phyloP scores from a whole-genome alignment of 1,139 yeast genomes.

The Taphrina pruni region DNA sequence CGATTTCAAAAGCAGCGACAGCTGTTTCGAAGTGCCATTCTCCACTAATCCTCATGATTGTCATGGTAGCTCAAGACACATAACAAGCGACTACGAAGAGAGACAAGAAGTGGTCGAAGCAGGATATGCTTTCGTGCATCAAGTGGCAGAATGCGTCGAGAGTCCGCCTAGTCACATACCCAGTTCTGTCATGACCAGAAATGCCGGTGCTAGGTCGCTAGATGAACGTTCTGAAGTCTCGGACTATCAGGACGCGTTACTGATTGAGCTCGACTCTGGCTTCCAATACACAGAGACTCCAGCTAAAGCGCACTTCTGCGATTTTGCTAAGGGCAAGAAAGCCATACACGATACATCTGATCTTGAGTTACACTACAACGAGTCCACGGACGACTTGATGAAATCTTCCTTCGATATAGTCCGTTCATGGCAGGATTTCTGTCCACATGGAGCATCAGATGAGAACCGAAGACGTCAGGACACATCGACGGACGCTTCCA shows the following conservation, averaged over 20 bases:
- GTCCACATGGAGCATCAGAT: neutral
- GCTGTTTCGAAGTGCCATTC: neutral
- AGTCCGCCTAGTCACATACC: neutral
- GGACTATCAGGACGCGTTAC: too few species aligned
- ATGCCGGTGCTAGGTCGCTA: neutral
- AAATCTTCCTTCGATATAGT: neutral
- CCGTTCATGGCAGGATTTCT: neutral
- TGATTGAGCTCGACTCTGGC: neutral
- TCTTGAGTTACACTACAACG: neutral
- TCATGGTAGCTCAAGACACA: neutral
- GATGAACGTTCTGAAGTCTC: neutral
- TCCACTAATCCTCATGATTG: constrained; percentile 3
- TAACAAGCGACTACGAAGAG: neutral
- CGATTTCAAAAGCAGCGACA: neutral
- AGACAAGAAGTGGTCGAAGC: neutral
- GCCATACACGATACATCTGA: neutral
- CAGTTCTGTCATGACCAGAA: neutral
- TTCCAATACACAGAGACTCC: constrained; percentile 11
- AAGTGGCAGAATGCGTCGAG: neutral
- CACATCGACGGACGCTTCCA: too few species aligned
- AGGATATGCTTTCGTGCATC: neutral
- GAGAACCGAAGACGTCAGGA: too few species aligned
- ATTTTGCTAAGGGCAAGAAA: neutral
- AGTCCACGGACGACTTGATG: neutral
- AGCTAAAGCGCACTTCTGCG: neutral